Evolutionary conservation across 768 basidiomycete species (phyloP).

Genomic region (Tricholoma hemisulphureum): DNA sequence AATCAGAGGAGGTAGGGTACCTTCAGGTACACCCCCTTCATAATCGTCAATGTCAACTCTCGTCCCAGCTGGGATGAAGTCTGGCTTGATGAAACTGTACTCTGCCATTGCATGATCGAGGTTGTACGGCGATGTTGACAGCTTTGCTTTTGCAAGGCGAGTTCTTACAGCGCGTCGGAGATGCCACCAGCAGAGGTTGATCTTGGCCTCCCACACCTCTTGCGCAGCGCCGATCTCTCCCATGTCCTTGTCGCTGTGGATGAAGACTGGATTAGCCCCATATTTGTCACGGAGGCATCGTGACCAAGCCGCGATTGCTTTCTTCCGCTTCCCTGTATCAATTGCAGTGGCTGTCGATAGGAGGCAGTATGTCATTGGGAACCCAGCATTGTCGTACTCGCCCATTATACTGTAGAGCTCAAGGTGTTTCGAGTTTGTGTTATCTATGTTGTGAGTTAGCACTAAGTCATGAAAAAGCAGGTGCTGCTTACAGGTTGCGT

Average conservation of each 20-base stretch:
- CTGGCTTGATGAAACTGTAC: neutral
- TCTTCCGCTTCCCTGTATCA: neutral
- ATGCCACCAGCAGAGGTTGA: neutral
- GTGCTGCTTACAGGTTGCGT: neutral
- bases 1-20: neutral
- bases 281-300: neutral
- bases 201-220: neutral
- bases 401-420: neutral
- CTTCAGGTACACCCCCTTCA: neutral
- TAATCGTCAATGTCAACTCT: neutral
- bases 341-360: neutral
- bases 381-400: neutral
- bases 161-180: neutral
- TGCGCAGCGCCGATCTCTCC: neutral
- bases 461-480: neutral
- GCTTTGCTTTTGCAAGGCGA: neutral
- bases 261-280: neutral
- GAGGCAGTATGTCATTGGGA: neutral
- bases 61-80: neutral
- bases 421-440: no score
- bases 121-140: neutral
- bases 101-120: neutral
- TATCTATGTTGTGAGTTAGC: neutral
- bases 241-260: neutral
- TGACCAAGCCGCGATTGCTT: neutral